phyloP scores from a whole-genome alignment of 1,139 yeast species.

The Entelexis paramagnoliae region DNA sequence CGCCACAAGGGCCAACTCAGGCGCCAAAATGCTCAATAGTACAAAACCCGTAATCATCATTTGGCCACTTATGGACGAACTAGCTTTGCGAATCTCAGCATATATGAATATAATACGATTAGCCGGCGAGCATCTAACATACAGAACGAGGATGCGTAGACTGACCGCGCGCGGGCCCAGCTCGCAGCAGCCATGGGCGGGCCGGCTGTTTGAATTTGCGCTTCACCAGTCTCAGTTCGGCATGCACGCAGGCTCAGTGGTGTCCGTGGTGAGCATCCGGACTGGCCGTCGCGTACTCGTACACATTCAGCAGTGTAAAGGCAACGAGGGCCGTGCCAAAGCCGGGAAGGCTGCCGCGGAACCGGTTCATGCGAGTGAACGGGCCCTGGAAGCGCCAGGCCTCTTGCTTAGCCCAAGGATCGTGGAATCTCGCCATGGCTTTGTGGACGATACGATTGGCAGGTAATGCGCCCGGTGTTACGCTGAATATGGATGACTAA shows the following conservation, averaged over 20 bases:
- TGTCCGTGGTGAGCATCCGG: constrained; percentile 21
- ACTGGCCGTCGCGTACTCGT: constrained; percentile 40
- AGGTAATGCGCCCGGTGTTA: neutral
- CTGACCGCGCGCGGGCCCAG: too few species aligned
- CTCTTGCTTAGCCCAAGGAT: constrained; percentile 43
- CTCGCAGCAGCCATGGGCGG: too few species aligned
- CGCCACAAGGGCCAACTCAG: too few species aligned
- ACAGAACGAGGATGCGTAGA: too few species aligned
- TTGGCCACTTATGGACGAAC: too few species aligned
- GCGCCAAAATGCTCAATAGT: too few species aligned
- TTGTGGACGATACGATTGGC: constrained; percentile 6
- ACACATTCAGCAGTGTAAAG: constrained; percentile 53
- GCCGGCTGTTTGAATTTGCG: too few species aligned
- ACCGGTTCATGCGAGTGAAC: constrained; percentile 61
- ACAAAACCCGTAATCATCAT: too few species aligned
- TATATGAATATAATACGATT: too few species aligned
- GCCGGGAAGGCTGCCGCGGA: constrained; percentile 72
- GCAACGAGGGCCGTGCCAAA: constrained; percentile 73
- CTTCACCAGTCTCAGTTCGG: too few species aligned
- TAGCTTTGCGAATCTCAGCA: too few species aligned
- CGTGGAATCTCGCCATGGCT: constrained; percentile 18
- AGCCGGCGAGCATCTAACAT: too few species aligned
- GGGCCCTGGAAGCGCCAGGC: constrained; percentile 89
- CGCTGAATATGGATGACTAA: neutral
- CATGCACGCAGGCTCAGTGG: constrained; percentile 5